Evolutionary conservation across 2,329 filamentous ascomycete species (phyloP).

Genomic region (Seiridium unicorne): DNA sequence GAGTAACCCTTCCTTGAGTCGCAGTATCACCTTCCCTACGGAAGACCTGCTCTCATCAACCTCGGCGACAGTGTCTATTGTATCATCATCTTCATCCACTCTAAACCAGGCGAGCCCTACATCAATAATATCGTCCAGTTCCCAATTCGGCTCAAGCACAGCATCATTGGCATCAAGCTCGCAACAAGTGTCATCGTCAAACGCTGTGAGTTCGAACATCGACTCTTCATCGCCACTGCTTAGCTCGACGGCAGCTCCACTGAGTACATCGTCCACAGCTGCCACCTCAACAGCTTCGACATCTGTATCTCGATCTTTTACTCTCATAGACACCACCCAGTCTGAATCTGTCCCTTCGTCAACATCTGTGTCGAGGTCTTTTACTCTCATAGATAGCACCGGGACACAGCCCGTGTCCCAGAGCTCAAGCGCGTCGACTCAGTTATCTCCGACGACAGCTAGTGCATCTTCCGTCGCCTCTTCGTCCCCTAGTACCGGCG

Average conservation of each 20-base stretch:
- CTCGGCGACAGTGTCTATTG: not conserved
- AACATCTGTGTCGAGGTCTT: conserved; percentile 7
- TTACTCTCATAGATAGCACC: conserved; percentile 9
- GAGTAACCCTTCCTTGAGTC: not conserved
- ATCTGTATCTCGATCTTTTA: not conserved
- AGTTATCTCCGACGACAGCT: not conserved
- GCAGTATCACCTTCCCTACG: not conserved
- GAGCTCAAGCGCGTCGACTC: not conserved
- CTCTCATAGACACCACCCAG: not conserved
- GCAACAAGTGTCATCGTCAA: too few relatives aligned
- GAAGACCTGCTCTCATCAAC: not conserved
- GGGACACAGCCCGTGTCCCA: not conserved
- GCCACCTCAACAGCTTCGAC: not conserved
- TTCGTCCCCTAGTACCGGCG: not conserved
- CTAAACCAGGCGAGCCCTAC: not conserved
- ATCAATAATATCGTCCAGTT: not conserved
- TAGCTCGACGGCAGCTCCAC: not conserved
- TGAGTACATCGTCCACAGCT: not conserved
- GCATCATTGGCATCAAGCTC: not conserved
- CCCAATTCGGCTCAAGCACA: not conserved
- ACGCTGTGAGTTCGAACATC: too few relatives aligned
- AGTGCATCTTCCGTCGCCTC: not conserved
- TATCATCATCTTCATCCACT: not conserved
- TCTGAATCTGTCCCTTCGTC: not conserved
- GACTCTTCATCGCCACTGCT: not conserved